phyloP scores from a whole-genome alignment of 2,329 filamentous ascomycete species.

The Drechslerella coelobrocha region DNA sequence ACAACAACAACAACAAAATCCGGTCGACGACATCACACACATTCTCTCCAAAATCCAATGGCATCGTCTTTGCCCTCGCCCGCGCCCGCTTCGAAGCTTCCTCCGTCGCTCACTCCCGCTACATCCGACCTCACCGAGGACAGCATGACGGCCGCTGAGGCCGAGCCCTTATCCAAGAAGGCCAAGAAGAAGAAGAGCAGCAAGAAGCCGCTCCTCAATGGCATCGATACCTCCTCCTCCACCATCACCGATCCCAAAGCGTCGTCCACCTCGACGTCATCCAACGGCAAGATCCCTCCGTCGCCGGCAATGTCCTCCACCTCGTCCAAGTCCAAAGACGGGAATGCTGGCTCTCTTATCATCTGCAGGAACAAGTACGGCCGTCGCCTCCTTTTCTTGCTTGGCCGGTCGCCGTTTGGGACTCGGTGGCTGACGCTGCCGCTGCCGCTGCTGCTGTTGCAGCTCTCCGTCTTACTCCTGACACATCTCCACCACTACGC shows the following conservation, averaged over 20 bases:
- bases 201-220: slow-evolving; percentile 47
- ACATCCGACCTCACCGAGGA: background rate
- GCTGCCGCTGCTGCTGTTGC: background rate
- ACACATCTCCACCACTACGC: background rate
- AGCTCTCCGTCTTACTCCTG: background rate
- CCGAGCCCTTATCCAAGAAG: slow-evolving; percentile 23
- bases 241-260: slow-evolving; percentile 10
- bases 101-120: slow-evolving; percentile 24
- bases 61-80: slow-evolving; percentile 15
- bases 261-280: slow-evolving; percentile 11
- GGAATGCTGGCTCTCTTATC: slow-evolving; percentile 42
- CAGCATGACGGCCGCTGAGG: slow-evolving; percentile 32
- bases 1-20: background rate
- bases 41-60: background rate
- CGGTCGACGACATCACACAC: background rate
- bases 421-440: too few species aligned
- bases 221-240: slow-evolving; percentile 40
- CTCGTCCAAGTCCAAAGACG: slow-evolving; percentile 47
- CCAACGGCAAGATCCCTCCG: slow-evolving; percentile 44
- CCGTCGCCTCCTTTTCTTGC: background rate
- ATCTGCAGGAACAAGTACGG: slow-evolving; percentile 49
- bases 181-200: slow-evolving; percentile 26
- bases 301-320: slow-evolving; percentile 47
- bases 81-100: background rate
- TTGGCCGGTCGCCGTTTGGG: background rate